Evolutionary conservation across 306 rosid genomes (phyloP), one percentile per base, ranked within the genome.

Genomic region (Alnus rubra): DNA sequence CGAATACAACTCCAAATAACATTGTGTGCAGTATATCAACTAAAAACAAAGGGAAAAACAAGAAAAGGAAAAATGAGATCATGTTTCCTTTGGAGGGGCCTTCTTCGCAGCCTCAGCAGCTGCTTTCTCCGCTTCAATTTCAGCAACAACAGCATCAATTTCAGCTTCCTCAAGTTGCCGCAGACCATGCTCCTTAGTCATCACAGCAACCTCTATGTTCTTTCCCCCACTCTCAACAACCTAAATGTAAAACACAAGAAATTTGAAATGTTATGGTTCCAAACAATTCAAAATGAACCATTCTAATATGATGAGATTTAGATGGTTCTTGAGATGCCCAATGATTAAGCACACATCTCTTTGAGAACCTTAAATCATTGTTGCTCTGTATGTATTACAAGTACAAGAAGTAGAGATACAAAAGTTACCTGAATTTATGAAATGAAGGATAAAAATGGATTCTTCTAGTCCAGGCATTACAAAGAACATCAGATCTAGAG

Each of bases 151-250:
- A 37, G 94, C 98, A 74, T 95, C 98, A 30, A 95, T 95, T 85
- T 95, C 99, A 60, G 96, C 91, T 87, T 95, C 99, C 89, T 95
- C 99, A 50, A 95, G 90, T 80, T 95, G 99, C 60, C 85, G 85
- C 71, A 95, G 82, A 18, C 98, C 98, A 19, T 86, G 83, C 81
- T 93, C 96, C 88, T 76, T 91, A 1, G 97, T 95, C 99, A 95
- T 91, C 75, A 90, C 98, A 64, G 97, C 99, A 76, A 95, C 98
- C 87, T 95, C 99, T 64, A 95, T 91, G 90, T 92, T 95, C 88
- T 95, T 95, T 23, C 99, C 99, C 3, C 99, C 99, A 70, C 99
- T 95, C 90, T 95, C 99, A 15, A 95, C 99, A 84, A 95, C 99
- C 98, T 95, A 84, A 71, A 79, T 69, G 70, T 52, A 73, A 75